Base-by-base conservation (phyloP, 73 alveolate genomes). In the Paramecium bursaria region DNA sequence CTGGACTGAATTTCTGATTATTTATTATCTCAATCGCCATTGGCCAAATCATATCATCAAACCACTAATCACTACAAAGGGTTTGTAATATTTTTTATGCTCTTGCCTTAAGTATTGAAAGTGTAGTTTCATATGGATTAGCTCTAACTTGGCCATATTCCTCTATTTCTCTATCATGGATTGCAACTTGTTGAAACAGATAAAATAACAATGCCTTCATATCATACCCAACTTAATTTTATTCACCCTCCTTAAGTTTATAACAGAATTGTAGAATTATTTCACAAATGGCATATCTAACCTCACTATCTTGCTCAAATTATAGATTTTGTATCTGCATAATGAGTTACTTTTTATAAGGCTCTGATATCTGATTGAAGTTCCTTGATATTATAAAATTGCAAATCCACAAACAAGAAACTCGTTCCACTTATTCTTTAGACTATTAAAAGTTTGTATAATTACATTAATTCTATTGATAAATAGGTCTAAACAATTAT, bases 131-230 rank as follows among this genome's bases (percentile, higher is more conserved):
- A 26, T 53, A 79, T 11, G 89, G 89, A 2, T 48, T 52, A 19
- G 76, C 51, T 23, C 85, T 79, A 9, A 48, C 25, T 21, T 79
- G 51, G 25, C 76, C 76, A 25, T 79, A 53, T 35, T 79, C 89
- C 15, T 61, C 89, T 25, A 79, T 48, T 54, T 79, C 89, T 55
- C 54, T 53, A 42, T 61, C 85, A 35, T 79, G 89, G 25, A 79
- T 79, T 7, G 89, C 51, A 15, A 79, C 89, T 54, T 79, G 19
- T 22, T 79, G 31, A 55, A 79, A 53, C 4, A 79, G 30, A 35
- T 53, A 79, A 73, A 79, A 79, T 3, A 79, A 52, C 35, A 79
- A 44, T 2, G 76, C 75, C n/a, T 61, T 53, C 0, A 79, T 48
- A 42, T 79, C 89, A 6, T 49, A 79, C 6, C 48, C 31, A 13